These are phyloP conservation scores for Starmerella powellii DNA, from an alignment of 805 yeast genomes.

Conservation along the genomic window DNA sequence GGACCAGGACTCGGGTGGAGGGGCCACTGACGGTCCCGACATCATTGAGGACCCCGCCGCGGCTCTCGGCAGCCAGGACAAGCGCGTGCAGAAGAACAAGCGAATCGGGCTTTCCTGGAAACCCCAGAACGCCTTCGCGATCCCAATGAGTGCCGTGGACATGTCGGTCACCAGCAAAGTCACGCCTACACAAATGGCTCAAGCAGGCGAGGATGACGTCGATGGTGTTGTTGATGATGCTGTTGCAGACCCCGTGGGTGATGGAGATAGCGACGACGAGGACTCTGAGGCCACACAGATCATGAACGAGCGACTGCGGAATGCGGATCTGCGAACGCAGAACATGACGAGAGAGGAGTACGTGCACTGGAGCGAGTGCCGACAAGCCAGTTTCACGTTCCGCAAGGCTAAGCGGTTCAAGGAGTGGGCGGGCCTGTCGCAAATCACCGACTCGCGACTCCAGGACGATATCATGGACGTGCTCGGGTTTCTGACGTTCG, in stretches of 20 bases:
- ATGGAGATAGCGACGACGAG: conserved; percentile 36
- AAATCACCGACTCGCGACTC: conserved; percentile 77
- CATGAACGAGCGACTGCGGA: conserved; percentile 74
- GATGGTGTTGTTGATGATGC: conserved; percentile 36
- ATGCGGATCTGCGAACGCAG: conserved; percentile 86
- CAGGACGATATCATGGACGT: conserved; percentile 95
- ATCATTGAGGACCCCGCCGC: conserved; percentile 38
- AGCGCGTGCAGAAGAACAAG: conserved; percentile 36
- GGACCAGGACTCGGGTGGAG: conserved; percentile 50
- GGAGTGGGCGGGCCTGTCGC: conserved; percentile 89
- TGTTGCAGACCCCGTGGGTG: conserved; percentile 54
- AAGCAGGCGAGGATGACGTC: neutral
- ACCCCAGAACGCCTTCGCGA: conserved; percentile 80
- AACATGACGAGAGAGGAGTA: conserved; percentile 95
- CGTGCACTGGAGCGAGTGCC: conserved; percentile 97
- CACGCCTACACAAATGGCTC: neutral
- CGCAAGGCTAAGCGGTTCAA: conserved; percentile 86
- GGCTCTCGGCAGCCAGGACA: conserved; percentile 28
- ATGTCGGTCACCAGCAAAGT: neutral
- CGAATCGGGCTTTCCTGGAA: conserved; percentile 91
- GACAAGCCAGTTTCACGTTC: conserved; percentile 94
- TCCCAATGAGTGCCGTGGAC: conserved; percentile 18
- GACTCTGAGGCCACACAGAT: conserved; percentile 82
- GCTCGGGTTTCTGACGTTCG: conserved; percentile 88
- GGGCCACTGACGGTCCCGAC: conserved; percentile 39